Conservation (phyloP, 1,139 yeast genomes). For the Pneumocystis jirovecii region DNA sequence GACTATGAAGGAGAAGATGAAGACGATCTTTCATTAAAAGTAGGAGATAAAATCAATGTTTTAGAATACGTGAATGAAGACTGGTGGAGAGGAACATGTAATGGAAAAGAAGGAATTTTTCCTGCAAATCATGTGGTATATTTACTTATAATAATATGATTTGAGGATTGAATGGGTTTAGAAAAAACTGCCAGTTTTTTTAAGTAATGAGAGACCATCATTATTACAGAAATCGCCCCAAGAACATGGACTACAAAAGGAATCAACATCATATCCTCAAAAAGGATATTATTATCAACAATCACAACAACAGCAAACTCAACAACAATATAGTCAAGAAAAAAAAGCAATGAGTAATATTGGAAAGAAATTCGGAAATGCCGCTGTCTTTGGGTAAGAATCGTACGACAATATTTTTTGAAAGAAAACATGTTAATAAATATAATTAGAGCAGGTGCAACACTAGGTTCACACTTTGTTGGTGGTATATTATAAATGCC, state of each 20-base stretch:
- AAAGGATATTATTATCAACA: constrained; percentile 16
- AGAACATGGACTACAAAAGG: constrained; percentile 19
- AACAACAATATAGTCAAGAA: constrained; percentile 19
- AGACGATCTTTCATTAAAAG: constrained; percentile 50
- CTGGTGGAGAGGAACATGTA: constrained; percentile 75
- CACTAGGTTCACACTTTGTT: not conserved
- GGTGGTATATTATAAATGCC: not conserved
- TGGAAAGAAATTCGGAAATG: constrained; percentile 78
- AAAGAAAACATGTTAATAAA: not conserved
- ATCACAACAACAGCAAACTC: constrained; percentile 21
- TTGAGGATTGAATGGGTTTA: not conserved
- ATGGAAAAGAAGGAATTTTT: constrained; percentile 59
- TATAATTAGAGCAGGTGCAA: not conserved
- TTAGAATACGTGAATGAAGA: constrained; percentile 63
- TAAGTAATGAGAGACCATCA: constrained; percentile 18
- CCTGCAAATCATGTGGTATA: constrained; percentile 65
- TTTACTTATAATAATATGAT: constrained; percentile 2
- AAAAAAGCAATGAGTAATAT: constrained; percentile 35
- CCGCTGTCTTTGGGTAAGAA: constrained; percentile 61
- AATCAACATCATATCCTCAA: constrained; percentile 18
- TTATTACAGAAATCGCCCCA: constrained; percentile 23
- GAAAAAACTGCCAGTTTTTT: constrained; percentile 27
- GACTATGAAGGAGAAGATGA: constrained; percentile 54
- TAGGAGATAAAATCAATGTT: constrained; percentile 57
- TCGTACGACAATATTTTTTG: not conserved